phyloP scores from a whole-genome alignment of 2,329 filamentous ascomycete genomes.

The Aspergillus sp. region DNA sequence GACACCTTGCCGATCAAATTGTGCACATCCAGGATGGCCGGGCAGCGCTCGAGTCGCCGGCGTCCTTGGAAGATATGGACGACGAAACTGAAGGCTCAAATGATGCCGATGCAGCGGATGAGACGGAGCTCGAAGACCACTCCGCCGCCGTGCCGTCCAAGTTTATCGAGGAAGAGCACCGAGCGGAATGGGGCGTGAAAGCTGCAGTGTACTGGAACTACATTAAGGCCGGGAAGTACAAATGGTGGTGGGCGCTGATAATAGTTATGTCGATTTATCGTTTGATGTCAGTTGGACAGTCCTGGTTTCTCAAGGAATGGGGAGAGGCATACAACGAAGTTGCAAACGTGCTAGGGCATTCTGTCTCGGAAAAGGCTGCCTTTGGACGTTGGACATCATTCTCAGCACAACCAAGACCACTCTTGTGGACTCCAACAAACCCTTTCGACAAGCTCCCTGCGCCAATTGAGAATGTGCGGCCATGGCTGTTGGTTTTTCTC shows the following conservation, averaged over 20 bases:
- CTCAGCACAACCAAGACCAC: conserved; percentile 5
- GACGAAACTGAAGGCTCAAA: conserved; percentile 27
- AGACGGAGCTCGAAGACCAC: conserved; percentile 43
- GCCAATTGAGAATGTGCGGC: conserved; percentile 64
- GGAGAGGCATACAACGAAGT: conserved; percentile 66
- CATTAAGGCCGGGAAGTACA: conserved; percentile 73
- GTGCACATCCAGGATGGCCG: conserved; percentile 66
- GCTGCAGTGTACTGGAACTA: conserved; percentile 79
- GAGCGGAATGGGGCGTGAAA: conserved; percentile 73
- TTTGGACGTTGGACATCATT: conserved; percentile 4
- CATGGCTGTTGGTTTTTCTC: conserved; percentile 74
- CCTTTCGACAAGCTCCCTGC: conserved; percentile 57
- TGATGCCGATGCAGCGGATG: conserved; percentile 22
- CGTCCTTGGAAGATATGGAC: conserved; percentile 41
- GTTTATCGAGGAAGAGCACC: conserved; percentile 76
- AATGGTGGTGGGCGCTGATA: conserved; percentile 70
- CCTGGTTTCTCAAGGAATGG: conserved; percentile 85
- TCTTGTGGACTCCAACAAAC: conserved; percentile 23
- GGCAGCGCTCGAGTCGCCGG: conserved; percentile 51
- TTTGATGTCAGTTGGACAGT: conserved; percentile 63
- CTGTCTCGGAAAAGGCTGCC: conserved; percentile 11
- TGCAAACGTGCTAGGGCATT: conserved; percentile 20
- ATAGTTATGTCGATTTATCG: conserved; percentile 64
- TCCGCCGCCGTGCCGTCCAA: conserved; percentile 64
- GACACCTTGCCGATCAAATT: conserved; percentile 70